Evolutionary conservation across 495 filamentous ascomycete species (phyloP).

Genomic region (Penicillium verhagenii): DNA sequence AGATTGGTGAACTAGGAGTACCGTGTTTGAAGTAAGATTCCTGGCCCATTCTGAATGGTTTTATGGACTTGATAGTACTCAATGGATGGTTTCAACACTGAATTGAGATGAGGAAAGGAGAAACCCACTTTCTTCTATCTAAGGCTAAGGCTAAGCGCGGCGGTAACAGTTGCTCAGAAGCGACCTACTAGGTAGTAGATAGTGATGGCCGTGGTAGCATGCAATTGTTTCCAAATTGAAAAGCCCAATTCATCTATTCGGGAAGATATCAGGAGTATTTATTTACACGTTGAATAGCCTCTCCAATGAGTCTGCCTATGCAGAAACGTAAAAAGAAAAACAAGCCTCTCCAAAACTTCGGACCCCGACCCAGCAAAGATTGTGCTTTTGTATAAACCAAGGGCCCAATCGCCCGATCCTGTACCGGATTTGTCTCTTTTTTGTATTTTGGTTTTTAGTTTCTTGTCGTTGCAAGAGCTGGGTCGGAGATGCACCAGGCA

Average conservation of each 20-base stretch:
- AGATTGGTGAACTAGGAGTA: background rate
- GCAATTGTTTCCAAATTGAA: no score
- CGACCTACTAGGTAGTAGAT: background rate
- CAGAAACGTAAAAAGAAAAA: background rate
- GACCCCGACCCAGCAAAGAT: slow-evolving; percentile 3
- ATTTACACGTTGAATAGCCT: slow-evolving; percentile 34
- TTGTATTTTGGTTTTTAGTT: background rate
- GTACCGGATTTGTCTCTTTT: slow-evolving; percentile 10
- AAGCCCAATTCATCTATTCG: slow-evolving; percentile 38
- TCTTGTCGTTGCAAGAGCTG: background rate
- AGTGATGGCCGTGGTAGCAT: background rate
- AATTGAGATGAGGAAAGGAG: no score
- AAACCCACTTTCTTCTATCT: no score
- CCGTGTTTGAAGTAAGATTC: background rate
- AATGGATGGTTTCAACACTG: no score
- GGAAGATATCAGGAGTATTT: slow-evolving; percentile 31
- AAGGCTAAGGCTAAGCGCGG: no score
- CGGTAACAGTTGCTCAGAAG: background rate
- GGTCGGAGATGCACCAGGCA: background rate
- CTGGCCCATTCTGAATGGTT: no score
- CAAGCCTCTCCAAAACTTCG: background rate
- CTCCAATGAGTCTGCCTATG: slow-evolving; percentile 8
- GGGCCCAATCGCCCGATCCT: background rate
- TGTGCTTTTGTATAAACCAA: slow-evolving; percentile 9
- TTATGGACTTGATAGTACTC: no score